These are phyloP conservation scores for Warburgia ugandensis DNA, from an alignment of 164 flowering plant species.

Conservation along the genomic window DNA sequence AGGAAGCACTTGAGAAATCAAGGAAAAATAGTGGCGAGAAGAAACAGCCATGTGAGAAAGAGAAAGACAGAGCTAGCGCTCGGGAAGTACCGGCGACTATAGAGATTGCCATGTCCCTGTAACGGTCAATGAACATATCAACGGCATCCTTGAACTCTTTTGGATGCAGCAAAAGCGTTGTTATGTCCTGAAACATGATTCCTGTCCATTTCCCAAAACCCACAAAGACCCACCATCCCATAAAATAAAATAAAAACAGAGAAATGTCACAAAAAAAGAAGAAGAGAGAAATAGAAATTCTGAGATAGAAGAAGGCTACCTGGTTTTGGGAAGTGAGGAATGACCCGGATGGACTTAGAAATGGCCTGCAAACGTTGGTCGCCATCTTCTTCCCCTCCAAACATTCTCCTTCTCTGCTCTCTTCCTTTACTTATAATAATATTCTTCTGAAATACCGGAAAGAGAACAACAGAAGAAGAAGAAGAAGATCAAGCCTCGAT, in stretches of 20 bases:
- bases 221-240: neutral
- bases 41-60: too few relatives aligned
- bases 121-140: conserved; percentile 82
- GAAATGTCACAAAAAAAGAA: conserved; percentile 7
- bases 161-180: conserved; percentile 69
- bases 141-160: conserved; percentile 79
- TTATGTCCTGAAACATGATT: conserved; percentile 93
- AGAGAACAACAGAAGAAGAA: too few relatives aligned
- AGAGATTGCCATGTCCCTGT: conserved; percentile 71
- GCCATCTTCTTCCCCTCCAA: conserved; percentile 58
- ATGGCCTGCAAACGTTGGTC: conserved; percentile 69
- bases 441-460: too few relatives aligned
- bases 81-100: conserved; percentile 77
- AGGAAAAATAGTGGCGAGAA: neutral
- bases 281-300: neutral
- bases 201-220: conserved; percentile 28
- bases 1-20: neutral
- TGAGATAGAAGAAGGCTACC: conserved; percentile 29
- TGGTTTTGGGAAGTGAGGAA: conserved; percentile 78
- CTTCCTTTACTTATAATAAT: too few relatives aligned
- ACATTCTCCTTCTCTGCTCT: too few relatives aligned
- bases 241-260: conserved; percentile 4
- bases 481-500: too few relatives aligned
- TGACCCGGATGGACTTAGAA: conserved; percentile 55
- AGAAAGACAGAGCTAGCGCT: too few relatives aligned